Evolutionary conservation across 2,329 filamentous ascomycete genomes (phyloP).

Genomic region (Talaromyces sp.): DNA sequence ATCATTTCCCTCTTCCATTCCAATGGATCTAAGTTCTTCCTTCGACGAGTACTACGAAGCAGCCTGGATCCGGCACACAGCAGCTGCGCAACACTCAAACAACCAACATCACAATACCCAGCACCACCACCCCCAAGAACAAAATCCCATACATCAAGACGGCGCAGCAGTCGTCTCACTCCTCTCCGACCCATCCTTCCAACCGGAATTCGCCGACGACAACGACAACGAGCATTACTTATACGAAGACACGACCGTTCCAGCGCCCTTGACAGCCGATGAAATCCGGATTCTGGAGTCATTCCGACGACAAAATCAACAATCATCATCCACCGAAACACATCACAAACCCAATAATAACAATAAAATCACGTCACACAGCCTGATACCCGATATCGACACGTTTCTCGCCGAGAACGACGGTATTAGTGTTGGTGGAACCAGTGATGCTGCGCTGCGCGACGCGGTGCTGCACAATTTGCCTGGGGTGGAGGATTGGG

Average conservation of each 20-base stretch:
- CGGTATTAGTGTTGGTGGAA: background rate
- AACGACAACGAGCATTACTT: slow-evolving; percentile 11
- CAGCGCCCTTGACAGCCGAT: slow-evolving; percentile 16
- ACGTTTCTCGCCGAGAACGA: slow-evolving; percentile 22
- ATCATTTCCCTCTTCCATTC: background rate
- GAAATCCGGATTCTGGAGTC: slow-evolving; percentile 29
- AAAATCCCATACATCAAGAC: slow-evolving; percentile 19
- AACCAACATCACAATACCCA: background rate
- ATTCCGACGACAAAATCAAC: slow-evolving; percentile 20
- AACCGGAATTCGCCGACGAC: slow-evolving; percentile 22
- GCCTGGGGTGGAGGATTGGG: slow-evolving; percentile 28
- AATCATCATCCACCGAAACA: background rate
- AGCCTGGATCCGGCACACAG: background rate
- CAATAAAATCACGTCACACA: slow-evolving; percentile 22
- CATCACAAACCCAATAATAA: slow-evolving; percentile 4
- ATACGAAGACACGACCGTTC: slow-evolving; percentile 19
- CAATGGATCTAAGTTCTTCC: background rate
- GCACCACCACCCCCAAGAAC: background rate
- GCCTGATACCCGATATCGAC: slow-evolving; percentile 31
- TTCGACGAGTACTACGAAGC: background rate
- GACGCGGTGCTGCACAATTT: slow-evolving; percentile 26
- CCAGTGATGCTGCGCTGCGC: slow-evolving; percentile 14
- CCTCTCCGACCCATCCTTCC: slow-evolving; percentile 29
- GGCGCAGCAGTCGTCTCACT: slow-evolving; percentile 39
- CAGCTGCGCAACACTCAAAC: background rate